Evolutionary conservation across 129 eudicot species (phyloP), one percentile per base, ranked within the genome.

Genomic region (Helianthus tuberosus): DNA sequence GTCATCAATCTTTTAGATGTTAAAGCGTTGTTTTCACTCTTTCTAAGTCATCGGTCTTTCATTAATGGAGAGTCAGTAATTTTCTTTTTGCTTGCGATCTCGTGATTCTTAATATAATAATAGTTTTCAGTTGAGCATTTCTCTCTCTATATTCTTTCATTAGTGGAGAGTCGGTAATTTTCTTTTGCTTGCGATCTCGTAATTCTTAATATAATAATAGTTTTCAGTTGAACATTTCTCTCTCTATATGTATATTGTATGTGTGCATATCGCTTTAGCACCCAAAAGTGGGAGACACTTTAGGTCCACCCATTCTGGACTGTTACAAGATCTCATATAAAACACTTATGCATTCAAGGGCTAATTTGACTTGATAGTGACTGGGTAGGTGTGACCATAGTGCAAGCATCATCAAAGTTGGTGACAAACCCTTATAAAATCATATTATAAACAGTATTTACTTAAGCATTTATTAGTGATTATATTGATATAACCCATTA

Each of bases 211-310:
- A 43, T 6, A 43, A 43, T 7, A 32, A 32, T 32, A 32, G 5
- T 32, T 43, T 43, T 6, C 0, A 43, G 2, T 43, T 9, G 47
- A 9, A 43, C 10, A 9, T 43, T 43, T 43, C 47, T 39, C 8
- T 39, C 47, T 41, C 9, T 41, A 6, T 41, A 41, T 41, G 9
- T 41, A 41, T 41, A 41, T 41, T 49, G 73, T 17, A 36, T 38
- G 47, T 58, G 50, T 52, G 47, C 61, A 46, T 16, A 39, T 75
- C 64, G 78, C 71, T 85, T 70, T 52, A 78, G 82, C 80, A 69
- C 55, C 49, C 72, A 68, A 44, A 72, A 84, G 89, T 84, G 93
- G 92, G 85, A 70, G 75, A 74, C 89, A 84, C 50, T 74, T 47
- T 66, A 60, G 81, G 89, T 67, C 86, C 83, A 80, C 77, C 55